phyloP scores from a whole-genome alignment of 192 early-diverging fungal species.

The Entomortierella chlamydospora region DNA sequence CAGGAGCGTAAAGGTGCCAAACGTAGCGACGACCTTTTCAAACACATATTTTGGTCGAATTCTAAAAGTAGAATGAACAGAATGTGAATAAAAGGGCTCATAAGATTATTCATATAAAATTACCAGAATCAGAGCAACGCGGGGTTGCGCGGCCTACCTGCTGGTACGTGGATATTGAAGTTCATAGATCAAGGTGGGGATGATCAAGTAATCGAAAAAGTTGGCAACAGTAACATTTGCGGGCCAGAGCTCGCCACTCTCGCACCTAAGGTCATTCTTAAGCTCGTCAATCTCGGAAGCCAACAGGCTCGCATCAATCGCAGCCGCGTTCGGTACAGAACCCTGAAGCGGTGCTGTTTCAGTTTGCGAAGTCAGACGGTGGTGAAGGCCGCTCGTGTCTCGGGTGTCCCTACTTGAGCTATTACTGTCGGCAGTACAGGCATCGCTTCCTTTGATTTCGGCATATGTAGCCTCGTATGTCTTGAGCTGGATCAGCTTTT shows the following conservation, averaged over 20 bases:
- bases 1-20: slow-evolving; percentile 84
- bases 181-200: slow-evolving; percentile 94
- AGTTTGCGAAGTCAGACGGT: slow-evolving; percentile 16
- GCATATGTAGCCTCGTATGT: slow-evolving; percentile 51
- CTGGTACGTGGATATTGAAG: slow-evolving; percentile 90
- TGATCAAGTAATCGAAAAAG: slow-evolving; percentile 87
- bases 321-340: neutral
- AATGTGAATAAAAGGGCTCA: neutral
- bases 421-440: slow-evolving; percentile 1
- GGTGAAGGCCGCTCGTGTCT: neutral
- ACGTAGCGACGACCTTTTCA: slow-evolving; percentile 82
- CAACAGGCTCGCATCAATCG: slow-evolving; percentile 12
- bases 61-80: slow-evolving; percentile 35
- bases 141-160: too few relatives aligned
- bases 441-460: slow-evolving; percentile 40
- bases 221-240: slow-evolving; percentile 84
- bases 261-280: slow-evolving; percentile 63
- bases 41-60: slow-evolving; percentile 91
- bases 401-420: neutral
- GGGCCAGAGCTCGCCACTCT: slow-evolving; percentile 67
- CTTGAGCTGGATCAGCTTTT: slow-evolving; percentile 50
- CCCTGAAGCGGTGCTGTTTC: slow-evolving; percentile 17
- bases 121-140: neutral
- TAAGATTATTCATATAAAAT: neutral
- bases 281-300: slow-evolving; percentile 62